Conservation (phyloP, 78 protist species). For the Dictyostelium brefeldianum region DNA sequence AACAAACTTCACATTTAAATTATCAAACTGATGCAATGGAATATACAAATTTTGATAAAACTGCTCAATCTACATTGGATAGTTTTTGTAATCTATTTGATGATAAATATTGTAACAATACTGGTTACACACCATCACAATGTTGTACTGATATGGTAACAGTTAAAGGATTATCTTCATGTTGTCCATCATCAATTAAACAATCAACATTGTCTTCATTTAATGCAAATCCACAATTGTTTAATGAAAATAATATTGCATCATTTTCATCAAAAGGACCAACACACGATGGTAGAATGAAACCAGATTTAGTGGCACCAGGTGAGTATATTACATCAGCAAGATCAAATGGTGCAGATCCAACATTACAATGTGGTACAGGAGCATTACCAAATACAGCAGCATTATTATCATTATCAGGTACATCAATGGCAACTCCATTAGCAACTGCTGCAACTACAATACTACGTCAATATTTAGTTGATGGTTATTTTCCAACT, state of each 20-base stretch:
- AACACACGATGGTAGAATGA: conserved; percentile 84
- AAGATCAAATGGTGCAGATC: conserved; percentile 40
- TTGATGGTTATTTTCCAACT: conserved; percentile 68
- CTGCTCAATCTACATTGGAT: neutral
- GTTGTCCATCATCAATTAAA: conserved; percentile 12
- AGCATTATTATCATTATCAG: conserved; percentile 40
- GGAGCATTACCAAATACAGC: conserved; percentile 7
- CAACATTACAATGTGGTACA: conserved; percentile 56
- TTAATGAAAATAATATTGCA: conserved; percentile 38
- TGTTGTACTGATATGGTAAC: conserved; percentile 17
- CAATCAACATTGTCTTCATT: neutral
- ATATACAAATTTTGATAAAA: neutral
- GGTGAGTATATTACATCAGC: conserved; percentile 74
- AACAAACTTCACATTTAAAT: neutral
- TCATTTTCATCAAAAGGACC: conserved; percentile 84
- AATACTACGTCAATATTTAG: conserved; percentile 79
- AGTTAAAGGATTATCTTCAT: neutral
- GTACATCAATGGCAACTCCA: conserved; percentile 93
- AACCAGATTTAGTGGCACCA: conserved; percentile 89
- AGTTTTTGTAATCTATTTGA: neutral
- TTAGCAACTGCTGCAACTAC: conserved; percentile 82
- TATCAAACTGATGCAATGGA: neutral
- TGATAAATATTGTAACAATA: neutral
- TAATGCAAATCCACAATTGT: neutral
- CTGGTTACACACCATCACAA: neutral